Evolutionary conservation across 345 rosid genomes (phyloP).

Genomic region (Triadica sebifera): DNA sequence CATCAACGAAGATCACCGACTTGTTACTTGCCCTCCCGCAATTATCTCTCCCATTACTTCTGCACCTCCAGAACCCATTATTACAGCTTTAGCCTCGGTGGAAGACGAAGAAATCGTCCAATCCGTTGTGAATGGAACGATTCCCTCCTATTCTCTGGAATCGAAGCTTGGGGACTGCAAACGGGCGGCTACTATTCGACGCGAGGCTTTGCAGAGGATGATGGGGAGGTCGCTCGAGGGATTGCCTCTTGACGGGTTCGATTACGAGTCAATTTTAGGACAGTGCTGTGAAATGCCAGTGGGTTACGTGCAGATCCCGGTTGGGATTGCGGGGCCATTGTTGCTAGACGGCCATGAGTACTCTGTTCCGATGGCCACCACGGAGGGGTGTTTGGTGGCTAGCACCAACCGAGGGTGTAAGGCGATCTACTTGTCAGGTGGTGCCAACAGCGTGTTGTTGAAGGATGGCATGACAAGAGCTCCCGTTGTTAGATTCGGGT

Average conservation of each 20-base stretch:
- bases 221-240: conserved; percentile 75
- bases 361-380: conserved; percentile 91
- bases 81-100: conserved; percentile 38
- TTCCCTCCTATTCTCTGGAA: conserved; percentile 74
- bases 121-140: conserved; percentile 49
- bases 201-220: conserved; percentile 74
- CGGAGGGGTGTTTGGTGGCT: conserved; percentile 93
- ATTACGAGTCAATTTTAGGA: conserved; percentile 75
- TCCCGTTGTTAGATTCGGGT: conserved; percentile 65
- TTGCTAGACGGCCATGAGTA: conserved; percentile 76
- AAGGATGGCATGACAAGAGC: conserved; percentile 87
- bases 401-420: conserved; percentile 94
- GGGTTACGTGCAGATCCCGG: conserved; percentile 89
- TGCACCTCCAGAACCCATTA: conserved; percentile 30
- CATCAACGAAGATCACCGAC: conserved; percentile 40
- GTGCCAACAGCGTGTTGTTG: conserved; percentile 55
- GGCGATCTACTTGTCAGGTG: conserved; percentile 71
- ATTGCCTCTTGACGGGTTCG: conserved; percentile 76
- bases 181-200: conserved; percentile 66
- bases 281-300: conserved; percentile 99
- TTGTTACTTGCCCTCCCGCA: conserved; percentile 39
- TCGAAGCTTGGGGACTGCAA: conserved; percentile 75
- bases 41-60: conserved; percentile 12
- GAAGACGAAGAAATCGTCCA: conserved; percentile 69
- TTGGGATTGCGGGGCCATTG: conserved; percentile 87